These are phyloP conservation scores for Eimeria mitis DNA, from an alignment of 169 alveolate species.

Conservation along the genomic window DNA sequence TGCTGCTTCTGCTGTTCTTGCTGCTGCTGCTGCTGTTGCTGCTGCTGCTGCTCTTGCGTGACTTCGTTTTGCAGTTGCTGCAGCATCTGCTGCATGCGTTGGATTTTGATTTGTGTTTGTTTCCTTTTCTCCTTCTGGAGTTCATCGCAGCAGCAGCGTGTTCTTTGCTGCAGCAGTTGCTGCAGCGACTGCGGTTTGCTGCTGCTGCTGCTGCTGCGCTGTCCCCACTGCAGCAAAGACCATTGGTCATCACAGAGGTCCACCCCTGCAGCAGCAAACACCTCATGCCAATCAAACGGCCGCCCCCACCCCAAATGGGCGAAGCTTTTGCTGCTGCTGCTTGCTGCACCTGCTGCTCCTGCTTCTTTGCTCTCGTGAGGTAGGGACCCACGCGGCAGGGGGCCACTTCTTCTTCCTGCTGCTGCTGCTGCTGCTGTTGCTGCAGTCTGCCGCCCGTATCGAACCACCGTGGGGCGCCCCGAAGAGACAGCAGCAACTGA, in stretches of 20 bases:
- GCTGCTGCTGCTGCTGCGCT: conserved; percentile 50
- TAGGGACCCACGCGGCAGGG: conserved; percentile 6
- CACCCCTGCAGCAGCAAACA: conserved; percentile 11
- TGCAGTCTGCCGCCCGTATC: neutral
- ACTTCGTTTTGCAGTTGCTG: neutral
- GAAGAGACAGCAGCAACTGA: neutral
- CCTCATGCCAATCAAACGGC: conserved; percentile 24
- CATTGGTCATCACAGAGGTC: conserved; percentile 29
- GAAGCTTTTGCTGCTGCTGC: neutral
- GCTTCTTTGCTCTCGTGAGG: neutral
- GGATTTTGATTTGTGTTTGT: neutral
- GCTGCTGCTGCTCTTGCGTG: neutral
- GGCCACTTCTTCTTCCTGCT: conserved; percentile 5
- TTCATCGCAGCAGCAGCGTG: conserved; percentile 15
- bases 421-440: neutral
- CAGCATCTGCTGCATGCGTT: neutral
- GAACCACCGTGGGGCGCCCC: neutral
- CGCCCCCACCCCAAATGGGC: conserved; percentile 37
- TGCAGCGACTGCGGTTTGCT: conserved; percentile 16
- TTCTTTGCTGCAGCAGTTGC: conserved; percentile 11
- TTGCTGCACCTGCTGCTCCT: neutral
- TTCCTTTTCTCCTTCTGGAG: neutral
- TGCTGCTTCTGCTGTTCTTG: conserved; percentile 7
- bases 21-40: conserved; percentile 12
- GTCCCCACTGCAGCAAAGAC: conserved; percentile 35